Percentiles rank a stretch among this genome's conserved stretches.
Evolutionary conservation across 1,284 basidiomycete genomes (phyloP).

Genomic region (Leccinum variabile): DNA sequence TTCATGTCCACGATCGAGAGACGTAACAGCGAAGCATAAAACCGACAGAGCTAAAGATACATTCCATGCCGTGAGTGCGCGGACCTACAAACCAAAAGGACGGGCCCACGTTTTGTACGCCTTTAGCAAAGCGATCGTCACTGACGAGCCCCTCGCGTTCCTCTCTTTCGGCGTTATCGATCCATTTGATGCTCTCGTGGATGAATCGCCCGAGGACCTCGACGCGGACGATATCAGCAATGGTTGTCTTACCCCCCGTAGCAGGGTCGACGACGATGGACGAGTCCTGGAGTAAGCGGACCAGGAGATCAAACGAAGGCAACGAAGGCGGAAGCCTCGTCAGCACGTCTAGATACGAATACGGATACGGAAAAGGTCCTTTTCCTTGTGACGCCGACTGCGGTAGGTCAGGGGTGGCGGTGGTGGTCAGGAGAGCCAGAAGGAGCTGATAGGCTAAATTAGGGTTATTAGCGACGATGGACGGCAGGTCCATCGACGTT

Average conservation of each 20-base stretch:
- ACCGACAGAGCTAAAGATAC: slow-evolving; percentile 63
- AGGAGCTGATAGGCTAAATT: slow-evolving; percentile 64
- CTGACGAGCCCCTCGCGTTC: slow-evolving; percentile 62
- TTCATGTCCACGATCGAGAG: slow-evolving; percentile 57
- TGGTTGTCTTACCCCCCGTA: slow-evolving; percentile 50
- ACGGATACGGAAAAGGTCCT: neutral
- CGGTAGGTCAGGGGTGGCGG: slow-evolving; percentile 30
- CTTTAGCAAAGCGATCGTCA: slow-evolving; percentile 70
- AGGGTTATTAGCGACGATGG: slow-evolving; percentile 66
- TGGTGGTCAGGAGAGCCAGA: slow-evolving; percentile 49
- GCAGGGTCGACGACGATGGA: slow-evolving; percentile 42
- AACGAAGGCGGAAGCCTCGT: slow-evolving; percentile 54
- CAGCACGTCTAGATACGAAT: slow-evolving; percentile 57
- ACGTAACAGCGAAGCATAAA: slow-evolving; percentile 68
- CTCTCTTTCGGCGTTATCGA: slow-evolving; percentile 64
- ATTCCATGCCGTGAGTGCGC: slow-evolving; percentile 7
- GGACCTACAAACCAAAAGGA: neutral
- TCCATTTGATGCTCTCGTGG: slow-evolving; percentile 61
- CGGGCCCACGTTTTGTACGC: slow-evolving; percentile 61
- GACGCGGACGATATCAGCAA: slow-evolving; percentile 59
- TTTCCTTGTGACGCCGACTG: neutral
- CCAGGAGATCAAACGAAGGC: slow-evolving; percentile 71
- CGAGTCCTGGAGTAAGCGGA: slow-evolving; percentile 60
- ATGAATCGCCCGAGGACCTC: slow-evolving; percentile 71
- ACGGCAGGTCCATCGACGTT: slow-evolving; percentile 62